Conservation (phyloP, 257 asterid species). For the Agastache rugosa region DNA sequence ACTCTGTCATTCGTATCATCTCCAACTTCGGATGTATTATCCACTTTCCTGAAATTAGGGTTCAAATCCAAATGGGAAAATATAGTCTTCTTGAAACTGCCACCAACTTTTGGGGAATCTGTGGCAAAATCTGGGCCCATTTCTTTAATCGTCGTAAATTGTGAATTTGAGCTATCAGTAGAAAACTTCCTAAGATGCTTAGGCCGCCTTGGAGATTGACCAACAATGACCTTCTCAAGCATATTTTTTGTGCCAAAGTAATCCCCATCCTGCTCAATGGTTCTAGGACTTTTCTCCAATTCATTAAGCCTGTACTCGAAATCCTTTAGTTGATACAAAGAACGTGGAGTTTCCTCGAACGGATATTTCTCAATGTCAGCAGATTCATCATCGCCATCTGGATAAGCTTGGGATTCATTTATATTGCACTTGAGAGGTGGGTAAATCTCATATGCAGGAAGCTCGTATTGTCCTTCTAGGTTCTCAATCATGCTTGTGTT, state of each 20-base stretch:
- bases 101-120: constrained; percentile 58
- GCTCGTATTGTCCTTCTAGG: constrained; percentile 53
- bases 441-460: constrained; percentile 67
- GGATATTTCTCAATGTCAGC: constrained; percentile 79
- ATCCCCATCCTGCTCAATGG: constrained; percentile 63
- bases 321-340: constrained; percentile 63
- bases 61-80: constrained; percentile 53
- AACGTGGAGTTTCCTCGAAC: constrained; percentile 73
- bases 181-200: constrained; percentile 71
- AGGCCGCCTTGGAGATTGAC: constrained; percentile 73
- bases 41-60: constrained; percentile 62
- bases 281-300: constrained; percentile 74
- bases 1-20: constrained; percentile 83
- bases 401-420: constrained; percentile 57
- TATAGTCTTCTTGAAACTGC: constrained; percentile 59
- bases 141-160: constrained; percentile 51
- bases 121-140: constrained; percentile 51
- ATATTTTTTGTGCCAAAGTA: constrained; percentile 52
- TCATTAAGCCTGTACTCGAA: constrained; percentile 78
- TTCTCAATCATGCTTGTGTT: constrained; percentile 55
- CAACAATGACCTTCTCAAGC: constrained; percentile 77
- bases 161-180: constrained; percentile 60
- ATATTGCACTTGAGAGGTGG: constrained; percentile 83
- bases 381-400: constrained; percentile 62
- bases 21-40: constrained; percentile 64